A percentile compares a stretch with the other conserved stretches of the same genome.
phyloP scores from a whole-genome alignment of 805 yeast genomes.

The Saccharomycopsis schoenii region DNA sequence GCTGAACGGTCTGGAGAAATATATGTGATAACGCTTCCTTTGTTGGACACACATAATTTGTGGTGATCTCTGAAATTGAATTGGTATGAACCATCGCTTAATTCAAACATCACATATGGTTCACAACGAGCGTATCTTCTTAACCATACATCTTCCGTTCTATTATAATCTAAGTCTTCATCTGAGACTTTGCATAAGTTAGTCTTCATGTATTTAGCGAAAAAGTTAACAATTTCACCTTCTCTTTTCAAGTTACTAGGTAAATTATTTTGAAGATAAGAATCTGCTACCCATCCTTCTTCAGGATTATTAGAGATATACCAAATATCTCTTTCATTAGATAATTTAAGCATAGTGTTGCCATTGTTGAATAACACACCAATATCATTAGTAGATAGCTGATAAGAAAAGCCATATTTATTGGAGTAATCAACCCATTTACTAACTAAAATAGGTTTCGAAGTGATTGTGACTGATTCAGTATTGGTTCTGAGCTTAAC shows the following conservation, averaged over 20 bases:
- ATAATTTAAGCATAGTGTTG: constrained; percentile 65
- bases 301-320: constrained; percentile 41
- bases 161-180: constrained; percentile 27
- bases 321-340: constrained; percentile 55
- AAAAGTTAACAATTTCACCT: constrained; percentile 78
- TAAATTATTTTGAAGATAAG: constrained; percentile 31
- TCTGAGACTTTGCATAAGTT: constrained; percentile 74
- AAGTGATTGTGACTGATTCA: constrained; percentile 22
- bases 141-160: constrained; percentile 62
- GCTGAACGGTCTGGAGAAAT: constrained; percentile 70
- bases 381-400: constrained; percentile 77
- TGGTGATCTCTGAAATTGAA: constrained; percentile 94
- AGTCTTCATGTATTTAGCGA: constrained; percentile 85
- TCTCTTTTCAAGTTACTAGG: constrained; percentile 53
- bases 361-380: constrained; percentile 87
- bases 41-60: constrained; percentile 69
- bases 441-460: constrained; percentile 63
- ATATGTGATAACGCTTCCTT: constrained; percentile 70
- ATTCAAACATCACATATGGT: constrained; percentile 80
- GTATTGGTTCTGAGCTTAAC: constrained; percentile 28
- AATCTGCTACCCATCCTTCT: constrained; percentile 47
- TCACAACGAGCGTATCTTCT: constrained; percentile 75
- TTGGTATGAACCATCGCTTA: constrained; percentile 87
- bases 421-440: constrained; percentile 98
- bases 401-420: constrained; percentile 92